Base-by-base conservation (phyloP, 2,329 filamentous ascomycete genomes). In the Colletotrichum aenigma region DNA sequence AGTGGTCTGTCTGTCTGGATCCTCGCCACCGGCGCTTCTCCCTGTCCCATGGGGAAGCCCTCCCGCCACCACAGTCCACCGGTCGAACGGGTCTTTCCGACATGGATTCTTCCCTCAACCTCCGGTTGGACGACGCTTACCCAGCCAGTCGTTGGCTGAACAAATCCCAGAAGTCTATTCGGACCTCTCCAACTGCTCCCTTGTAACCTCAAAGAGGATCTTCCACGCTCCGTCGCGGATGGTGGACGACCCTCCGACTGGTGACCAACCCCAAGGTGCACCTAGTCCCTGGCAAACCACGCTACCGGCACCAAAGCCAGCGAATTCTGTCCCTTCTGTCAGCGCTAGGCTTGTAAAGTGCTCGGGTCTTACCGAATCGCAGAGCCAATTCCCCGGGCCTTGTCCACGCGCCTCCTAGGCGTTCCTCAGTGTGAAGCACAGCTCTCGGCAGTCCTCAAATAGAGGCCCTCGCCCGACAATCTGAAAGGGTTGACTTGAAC, bases 341-440 rank as follows among this genome's bases (percentile, higher is more conserved):
- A 75, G 70, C 70, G 65, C 58, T 65, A 68, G 43, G 12, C 64
- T 8, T 26, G 1, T 6, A 62, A 21, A 38, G 36, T 65, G 13
- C 10, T 73, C 74, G 70, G 70, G 26, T 48, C 48, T 60, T 73
- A 43, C 70, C 74, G 70, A 76, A 52, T n/a, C 26, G 15, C 43
- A 38, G 34, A 30, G 65, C 70, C 70, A 73, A 30, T n/a, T 28
- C 43, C 30, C 38, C 32, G 58, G 48, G 30, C 26, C 56, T 69
- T 24, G 21, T 36, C 48, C 61, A 26, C 55, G 10, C 10, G 58
- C 52, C 36, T 21, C 28, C 9, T 43, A 48, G 16, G 30, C 34
- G 26, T 58, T 62, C 38, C 48, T 48, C 24, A 28, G 34, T 28
- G 48, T 43, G 28, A 13, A 48, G 55, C 21, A 1, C 34, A 34